These are phyloP conservation scores for Jacaranda copaia DNA, from an alignment of 257 asterid genomes.

Conservation along the genomic window DNA sequence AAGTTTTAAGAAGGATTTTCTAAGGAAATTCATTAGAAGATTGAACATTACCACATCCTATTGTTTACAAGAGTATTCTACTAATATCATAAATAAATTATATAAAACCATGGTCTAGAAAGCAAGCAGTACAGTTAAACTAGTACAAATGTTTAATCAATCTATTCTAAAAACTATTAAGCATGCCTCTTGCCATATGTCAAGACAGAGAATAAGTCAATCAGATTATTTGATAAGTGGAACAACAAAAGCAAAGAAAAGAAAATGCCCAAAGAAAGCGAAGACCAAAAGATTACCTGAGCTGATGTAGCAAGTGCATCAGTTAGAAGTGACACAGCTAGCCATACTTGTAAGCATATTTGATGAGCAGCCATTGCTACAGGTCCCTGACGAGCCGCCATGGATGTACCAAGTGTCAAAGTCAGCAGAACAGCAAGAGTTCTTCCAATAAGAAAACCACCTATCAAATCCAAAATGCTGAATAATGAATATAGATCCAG, in stretches of 20 bases:
- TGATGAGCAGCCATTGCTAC: conserved; percentile 97
- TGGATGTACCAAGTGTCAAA: conserved; percentile 84
- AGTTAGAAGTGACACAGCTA: conserved; percentile 91
- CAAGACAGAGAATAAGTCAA: background rate
- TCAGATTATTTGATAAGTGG: conserved; percentile 11
- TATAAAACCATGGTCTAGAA: background rate
- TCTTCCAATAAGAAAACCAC: conserved; percentile 94
- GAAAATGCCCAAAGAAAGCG: background rate
- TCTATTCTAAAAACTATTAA: no score
- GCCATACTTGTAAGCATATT: conserved; percentile 93
- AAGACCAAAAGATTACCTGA: conserved; percentile 60
- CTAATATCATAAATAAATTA: background rate
- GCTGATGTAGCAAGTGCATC: conserved; percentile 93
- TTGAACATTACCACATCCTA: background rate
- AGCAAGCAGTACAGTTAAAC: conserved; percentile 7
- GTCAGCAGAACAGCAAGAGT: conserved; percentile 90
- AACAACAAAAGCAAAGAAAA: background rate
- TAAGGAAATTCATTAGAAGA: background rate
- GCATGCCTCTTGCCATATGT: background rate
- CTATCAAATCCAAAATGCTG: conserved; percentile 45
- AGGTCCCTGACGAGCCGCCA: conserved; percentile 99
- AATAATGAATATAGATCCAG: background rate
- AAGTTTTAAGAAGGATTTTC: background rate
- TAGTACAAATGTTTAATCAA: conserved; percentile 1
- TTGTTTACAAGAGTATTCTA: background rate